These are phyloP conservation scores for Fusarium euwallaceae DNA, from an alignment of 2,329 filamentous ascomycete species.

Conservation along the genomic window DNA sequence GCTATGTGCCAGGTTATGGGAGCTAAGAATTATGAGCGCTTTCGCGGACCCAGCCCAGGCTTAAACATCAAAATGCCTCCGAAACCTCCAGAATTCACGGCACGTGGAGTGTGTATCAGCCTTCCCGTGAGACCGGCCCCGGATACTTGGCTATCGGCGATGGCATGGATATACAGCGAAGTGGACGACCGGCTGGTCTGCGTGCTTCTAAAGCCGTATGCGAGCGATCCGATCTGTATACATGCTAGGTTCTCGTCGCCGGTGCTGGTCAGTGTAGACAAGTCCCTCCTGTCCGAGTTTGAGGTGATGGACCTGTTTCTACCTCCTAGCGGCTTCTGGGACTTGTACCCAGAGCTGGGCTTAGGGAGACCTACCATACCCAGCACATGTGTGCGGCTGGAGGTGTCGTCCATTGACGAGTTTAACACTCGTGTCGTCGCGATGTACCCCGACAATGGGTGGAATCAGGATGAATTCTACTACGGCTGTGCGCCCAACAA, in stretches of 20 bases:
- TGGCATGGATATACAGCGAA: not conserved
- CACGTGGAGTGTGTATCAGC: not conserved
- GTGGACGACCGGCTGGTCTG: not conserved
- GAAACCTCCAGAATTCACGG: not conserved
- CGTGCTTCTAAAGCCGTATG: not conserved
- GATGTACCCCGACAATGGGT: not conserved
- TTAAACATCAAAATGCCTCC: not conserved
- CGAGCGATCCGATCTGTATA: not conserved
- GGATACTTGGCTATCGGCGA: not conserved
- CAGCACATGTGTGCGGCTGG: not conserved
- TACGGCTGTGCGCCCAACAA: not conserved
- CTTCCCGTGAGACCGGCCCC: not conserved
- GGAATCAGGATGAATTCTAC: not conserved
- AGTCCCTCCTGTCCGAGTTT: not conserved
- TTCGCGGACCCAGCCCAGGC: not conserved
- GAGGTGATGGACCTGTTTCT: not conserved
- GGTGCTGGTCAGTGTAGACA: not conserved
- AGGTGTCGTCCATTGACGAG: not conserved
- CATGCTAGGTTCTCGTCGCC: not conserved
- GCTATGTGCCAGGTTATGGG: not conserved
- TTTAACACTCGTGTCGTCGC: not conserved
- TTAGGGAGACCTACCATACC: not conserved
- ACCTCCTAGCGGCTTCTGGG: not conserved
- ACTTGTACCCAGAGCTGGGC: not conserved
- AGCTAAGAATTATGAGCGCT: not conserved